Percentiles rank a stretch among this genome's conserved stretches.
Evolutionary conservation across 768 basidiomycete genomes (phyloP).

Genomic region (Sarcodon sp.): DNA sequence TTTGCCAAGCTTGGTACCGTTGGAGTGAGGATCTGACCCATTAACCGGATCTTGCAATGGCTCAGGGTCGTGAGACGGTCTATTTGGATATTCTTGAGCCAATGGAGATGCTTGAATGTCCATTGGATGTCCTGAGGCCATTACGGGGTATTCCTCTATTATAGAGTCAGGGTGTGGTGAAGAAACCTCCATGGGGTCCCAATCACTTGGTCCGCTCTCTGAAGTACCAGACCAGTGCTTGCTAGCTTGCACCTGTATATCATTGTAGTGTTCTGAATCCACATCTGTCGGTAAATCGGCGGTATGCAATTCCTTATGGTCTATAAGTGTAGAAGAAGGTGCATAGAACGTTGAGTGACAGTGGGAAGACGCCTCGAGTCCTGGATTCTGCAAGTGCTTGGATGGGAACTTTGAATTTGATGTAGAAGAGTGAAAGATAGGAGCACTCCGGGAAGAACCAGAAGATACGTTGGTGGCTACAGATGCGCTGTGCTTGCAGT

Average conservation of each 20-base stretch:
- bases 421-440: conserved; percentile 30
- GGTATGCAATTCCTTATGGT: conserved; percentile 2
- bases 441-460: conserved; percentile 20
- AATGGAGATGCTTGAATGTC: conserved; percentile 39
- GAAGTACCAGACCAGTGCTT: neutral
- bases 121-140: conserved; percentile 30
- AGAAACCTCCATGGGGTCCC: conserved; percentile 46
- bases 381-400: conserved; percentile 22
- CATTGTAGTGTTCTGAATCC: neutral
- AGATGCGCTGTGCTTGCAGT: conserved; percentile 1
- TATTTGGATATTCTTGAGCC: conserved; percentile 35
- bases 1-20: conserved; percentile 37
- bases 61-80: conserved; percentile 27
- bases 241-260: neutral
- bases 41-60: conserved; percentile 21
- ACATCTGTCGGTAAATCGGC: conserved; percentile 1
- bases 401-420: conserved; percentile 35
- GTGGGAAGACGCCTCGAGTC: conserved; percentile 30
- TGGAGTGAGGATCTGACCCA: conserved; percentile 25
- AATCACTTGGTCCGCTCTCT: conserved; percentile 15
- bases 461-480: conserved; percentile 13
- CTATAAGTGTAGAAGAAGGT: conserved; percentile 7
- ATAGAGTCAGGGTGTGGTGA: conserved; percentile 34
- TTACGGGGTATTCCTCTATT: conserved; percentile 24
- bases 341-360: conserved; percentile 43